phyloP scores from a whole-genome alignment of 306 rosid species.

The Boehmeria nivea region DNA sequence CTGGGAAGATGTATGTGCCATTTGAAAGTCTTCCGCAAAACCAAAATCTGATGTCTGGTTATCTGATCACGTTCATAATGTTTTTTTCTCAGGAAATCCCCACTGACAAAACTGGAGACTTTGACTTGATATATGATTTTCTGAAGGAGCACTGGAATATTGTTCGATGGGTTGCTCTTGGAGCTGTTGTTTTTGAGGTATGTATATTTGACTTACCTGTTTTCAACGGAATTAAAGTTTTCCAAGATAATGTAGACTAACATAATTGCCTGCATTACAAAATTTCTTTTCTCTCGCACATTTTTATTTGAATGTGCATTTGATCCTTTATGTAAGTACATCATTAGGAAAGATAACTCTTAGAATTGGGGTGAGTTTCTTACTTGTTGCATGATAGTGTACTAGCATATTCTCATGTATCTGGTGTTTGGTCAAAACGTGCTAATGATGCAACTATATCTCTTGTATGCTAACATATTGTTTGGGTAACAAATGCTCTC shows the following conservation, averaged over 20 bases:
- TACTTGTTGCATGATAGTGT: no score
- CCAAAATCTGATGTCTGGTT: constrained; percentile 2
- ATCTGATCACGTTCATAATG: constrained; percentile 21
- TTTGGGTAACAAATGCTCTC: no score
- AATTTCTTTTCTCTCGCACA: no score
- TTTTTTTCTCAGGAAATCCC: constrained; percentile 63
- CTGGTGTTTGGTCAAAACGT: no score
- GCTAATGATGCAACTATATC: no score
- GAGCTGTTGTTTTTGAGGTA: constrained; percentile 83
- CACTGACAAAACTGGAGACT: constrained; percentile 67
- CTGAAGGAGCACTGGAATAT: constrained; percentile 64
- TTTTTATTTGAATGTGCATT: no score
- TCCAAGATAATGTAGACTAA: neutral
- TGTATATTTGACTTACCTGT: neutral
- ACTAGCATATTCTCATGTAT: no score
- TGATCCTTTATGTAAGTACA: no score
- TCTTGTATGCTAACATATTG: no score
- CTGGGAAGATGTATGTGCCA: constrained; percentile 68
- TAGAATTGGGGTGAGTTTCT: no score
- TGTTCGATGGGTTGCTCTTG: constrained; percentile 81
- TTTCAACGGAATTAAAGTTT: neutral
- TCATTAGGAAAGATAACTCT: no score
- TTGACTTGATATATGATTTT: constrained; percentile 57
- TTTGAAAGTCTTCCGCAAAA: neutral
- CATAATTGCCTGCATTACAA: neutral